phyloP scores from a whole-genome alignment of 805 yeast genomes.

The Lipomyces japonicus region DNA sequence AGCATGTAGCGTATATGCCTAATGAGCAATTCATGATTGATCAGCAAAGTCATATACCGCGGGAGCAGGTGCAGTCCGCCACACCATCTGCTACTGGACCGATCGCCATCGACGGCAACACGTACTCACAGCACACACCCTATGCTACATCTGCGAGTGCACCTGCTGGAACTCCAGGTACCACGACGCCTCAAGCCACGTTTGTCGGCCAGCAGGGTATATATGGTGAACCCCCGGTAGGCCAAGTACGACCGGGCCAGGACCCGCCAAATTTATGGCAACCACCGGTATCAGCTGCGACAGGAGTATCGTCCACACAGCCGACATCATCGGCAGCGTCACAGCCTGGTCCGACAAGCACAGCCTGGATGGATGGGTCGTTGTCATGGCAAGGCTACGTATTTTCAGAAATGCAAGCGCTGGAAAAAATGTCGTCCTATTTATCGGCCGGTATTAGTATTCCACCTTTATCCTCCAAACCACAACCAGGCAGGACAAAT shows the following conservation, averaged over 20 bases:
- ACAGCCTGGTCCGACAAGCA: background rate
- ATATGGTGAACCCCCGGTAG: too few relatives aligned
- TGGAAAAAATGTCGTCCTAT: constrained; percentile 7
- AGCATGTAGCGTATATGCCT: background rate
- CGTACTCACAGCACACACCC: background rate
- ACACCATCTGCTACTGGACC: background rate
- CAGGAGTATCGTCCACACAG: too few relatives aligned
- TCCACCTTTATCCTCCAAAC: background rate
- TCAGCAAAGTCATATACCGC: background rate
- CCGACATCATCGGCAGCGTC: background rate
- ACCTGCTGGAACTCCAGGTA: background rate
- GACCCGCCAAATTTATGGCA: background rate
- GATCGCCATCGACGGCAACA: background rate
- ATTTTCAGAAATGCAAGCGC: constrained; percentile 15
- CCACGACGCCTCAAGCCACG: too few relatives aligned
- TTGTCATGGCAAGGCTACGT: constrained; percentile 23
- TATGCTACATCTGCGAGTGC: background rate
- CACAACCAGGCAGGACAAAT: background rate
- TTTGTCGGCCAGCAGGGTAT: too few relatives aligned
- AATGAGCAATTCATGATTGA: background rate
- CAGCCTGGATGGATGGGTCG: constrained; percentile 4
- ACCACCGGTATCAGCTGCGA: background rate
- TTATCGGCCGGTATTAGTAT: too few relatives aligned
- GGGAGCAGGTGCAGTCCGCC: background rate
- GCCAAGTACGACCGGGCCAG: too few relatives aligned